Evolutionary conservation across 78 protist species (phyloP).

Genomic region (Cavenderia fasciculata): DNA sequence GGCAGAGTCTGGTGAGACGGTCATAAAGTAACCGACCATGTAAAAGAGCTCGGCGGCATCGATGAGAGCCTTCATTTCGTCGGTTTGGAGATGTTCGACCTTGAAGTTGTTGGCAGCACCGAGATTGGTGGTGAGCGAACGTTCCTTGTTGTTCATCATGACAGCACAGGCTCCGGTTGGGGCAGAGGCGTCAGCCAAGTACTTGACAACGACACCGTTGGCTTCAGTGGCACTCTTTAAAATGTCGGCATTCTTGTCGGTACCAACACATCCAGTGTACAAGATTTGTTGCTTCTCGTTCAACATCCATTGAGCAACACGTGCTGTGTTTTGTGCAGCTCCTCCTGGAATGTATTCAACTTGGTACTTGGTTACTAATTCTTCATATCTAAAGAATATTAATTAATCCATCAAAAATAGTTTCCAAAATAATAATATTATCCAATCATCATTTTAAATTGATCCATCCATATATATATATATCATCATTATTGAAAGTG

Average conservation of each 20-base stretch:
- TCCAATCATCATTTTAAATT: no score
- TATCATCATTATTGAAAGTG: no score
- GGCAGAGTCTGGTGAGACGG: conserved; percentile 89
- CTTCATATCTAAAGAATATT: conserved; percentile 78
- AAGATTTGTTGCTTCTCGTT: conserved; percentile 35
- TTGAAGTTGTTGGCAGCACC: conserved; percentile 96
- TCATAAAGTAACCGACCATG: conserved; percentile 94
- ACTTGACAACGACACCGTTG: conserved; percentile 78
- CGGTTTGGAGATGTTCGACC: conserved; percentile 63
- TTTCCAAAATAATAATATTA: no score
- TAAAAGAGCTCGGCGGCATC: conserved; percentile 82
- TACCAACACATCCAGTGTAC: conserved; percentile 95
- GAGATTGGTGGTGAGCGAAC: conserved; percentile 79
- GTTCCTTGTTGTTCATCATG: conserved; percentile 83
- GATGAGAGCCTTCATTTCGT: conserved; percentile 78
- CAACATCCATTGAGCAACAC: conserved; percentile 90
- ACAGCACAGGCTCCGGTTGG: conserved; percentile 98
- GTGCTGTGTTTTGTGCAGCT: conserved; percentile 83
- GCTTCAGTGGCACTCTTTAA: conserved; percentile 80
- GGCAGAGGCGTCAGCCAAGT: conserved; percentile 51
- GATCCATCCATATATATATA: no score
- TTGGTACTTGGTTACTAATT: conserved; percentile 61
- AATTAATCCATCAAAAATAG: not conserved
- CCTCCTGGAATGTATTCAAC: conserved; percentile 97
- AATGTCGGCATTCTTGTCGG: conserved; percentile 85